Base-by-base conservation (phyloP, 805 yeast species). In the Wickerhamiella cacticola region DNA sequence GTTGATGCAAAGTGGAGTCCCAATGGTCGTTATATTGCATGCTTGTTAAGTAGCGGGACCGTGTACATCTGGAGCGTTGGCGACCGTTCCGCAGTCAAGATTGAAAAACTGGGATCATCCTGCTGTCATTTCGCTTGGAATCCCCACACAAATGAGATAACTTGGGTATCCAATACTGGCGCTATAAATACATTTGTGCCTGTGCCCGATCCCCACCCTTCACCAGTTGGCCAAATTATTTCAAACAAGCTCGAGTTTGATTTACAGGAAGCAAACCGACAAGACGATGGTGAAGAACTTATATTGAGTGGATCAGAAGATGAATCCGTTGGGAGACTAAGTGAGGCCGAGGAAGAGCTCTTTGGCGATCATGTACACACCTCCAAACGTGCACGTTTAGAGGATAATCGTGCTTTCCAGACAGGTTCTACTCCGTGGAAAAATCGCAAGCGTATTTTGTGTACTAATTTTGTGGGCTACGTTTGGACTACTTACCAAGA, bases 341-440 rank as follows among this genome's bases (percentile, higher is more conserved):
- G n/a, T n/a, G n/a, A n/a, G n/a, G n/a, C n/a, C n/a, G n/a, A n/a
- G n/a, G n/a, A n/a, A n/a, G n/a, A n/a, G n/a, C n/a, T n/a, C n/a
- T n/a, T n/a, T n/a, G n/a, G n/a, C n/a, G n/a, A n/a, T n/a, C n/a
- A n/a, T n/a, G n/a, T n/a, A n/a, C 29, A 21, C 10, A 3, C 42
- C 7, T 19, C 29, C 7, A 39, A 39, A 15, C 42, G 42, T 10
- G 21, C 23, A 6, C 25, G 42, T 19, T 57, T 59, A 36, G 51
- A 50, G 44, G 34, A 35, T 16, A 3, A 34, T 26, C 25, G 45
- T 15, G 24, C 96, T 0, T 81, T 78, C 55, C 85, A 94, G 2
- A 82, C 85, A 1, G 97, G 97, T 1, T 75, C 82, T 5, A 89
- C 97, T 0, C 95, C 95, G 0, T 87, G 88, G 81, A 63, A 64